These are phyloP conservation scores for Eutrema salsugineum DNA, from an alignment of 441 rosid species.

Conservation along the genomic window DNA sequence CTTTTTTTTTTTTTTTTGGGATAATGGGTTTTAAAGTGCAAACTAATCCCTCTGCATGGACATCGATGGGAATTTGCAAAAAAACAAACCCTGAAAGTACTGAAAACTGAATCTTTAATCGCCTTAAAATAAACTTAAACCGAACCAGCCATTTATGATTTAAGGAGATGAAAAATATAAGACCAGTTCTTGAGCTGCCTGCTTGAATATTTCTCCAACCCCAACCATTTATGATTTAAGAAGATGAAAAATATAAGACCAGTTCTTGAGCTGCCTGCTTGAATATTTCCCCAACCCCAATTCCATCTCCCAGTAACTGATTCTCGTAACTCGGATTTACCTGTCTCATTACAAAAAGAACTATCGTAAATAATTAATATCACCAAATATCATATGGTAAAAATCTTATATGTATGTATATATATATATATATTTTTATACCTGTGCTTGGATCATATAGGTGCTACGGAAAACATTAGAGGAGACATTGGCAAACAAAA, in stretches of 20 bases:
- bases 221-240: background rate
- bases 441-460: constrained; percentile 74
- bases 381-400: background rate
- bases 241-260: constrained; percentile 40
- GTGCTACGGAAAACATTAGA: constrained; percentile 38
- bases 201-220: no score
- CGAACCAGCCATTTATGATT: background rate
- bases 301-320: constrained; percentile 37
- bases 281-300: constrained; percentile 46
- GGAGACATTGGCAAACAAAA: constrained; percentile 55
- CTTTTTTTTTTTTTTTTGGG: background rate
- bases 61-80: background rate
- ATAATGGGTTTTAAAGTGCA: background rate
- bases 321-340: background rate
- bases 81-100: background rate
- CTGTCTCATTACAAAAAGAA: constrained; percentile 6
- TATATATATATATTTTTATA: constrained; percentile 23
- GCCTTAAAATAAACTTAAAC: background rate
- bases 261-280: constrained; percentile 71
- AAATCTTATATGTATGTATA: no score
- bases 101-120: background rate
- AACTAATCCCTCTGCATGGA: background rate
- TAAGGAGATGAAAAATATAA: constrained; percentile 37
- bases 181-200: constrained; percentile 63
- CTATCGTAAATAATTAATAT: background rate